Evolutionary conservation across 106 monocot species (phyloP).

Genomic region (Platanthera guangdongensis): DNA sequence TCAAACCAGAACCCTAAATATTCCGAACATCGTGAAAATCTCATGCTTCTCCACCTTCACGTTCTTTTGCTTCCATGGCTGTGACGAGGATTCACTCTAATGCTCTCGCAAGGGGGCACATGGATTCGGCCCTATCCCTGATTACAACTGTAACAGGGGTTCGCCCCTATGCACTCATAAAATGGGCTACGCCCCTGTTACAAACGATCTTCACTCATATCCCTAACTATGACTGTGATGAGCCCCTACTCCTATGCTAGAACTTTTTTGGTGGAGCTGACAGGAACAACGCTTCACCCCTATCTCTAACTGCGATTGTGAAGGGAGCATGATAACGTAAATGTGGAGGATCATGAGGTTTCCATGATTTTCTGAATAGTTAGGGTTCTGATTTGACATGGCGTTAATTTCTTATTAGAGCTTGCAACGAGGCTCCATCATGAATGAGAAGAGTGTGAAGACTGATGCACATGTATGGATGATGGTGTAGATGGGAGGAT

Average conservation of each 20-base stretch:
- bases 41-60: neutral
- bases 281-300: too few species aligned
- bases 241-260: too few species aligned
- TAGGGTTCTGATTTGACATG: neutral
- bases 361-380: neutral
- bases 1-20: neutral
- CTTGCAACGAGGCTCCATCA: neutral
- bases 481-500: conserved; percentile 12
- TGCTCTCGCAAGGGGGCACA: too few species aligned
- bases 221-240: too few species aligned
- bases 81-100: neutral
- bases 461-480: conserved; percentile 34
- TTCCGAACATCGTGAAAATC: neutral
- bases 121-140: too few species aligned
- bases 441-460: conserved; percentile 12
- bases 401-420: neutral
- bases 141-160: too few species aligned
- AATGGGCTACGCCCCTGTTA: too few species aligned
- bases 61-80: neutral
- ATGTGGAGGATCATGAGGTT: neutral
- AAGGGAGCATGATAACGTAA: neutral
- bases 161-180: too few species aligned
- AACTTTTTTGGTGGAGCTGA: too few species aligned
- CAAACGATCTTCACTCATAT: too few species aligned
- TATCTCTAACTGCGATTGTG: too few species aligned